Conservation (phyloP, 2,329 filamentous ascomycete species). For the Xylaria sp. region DNA sequence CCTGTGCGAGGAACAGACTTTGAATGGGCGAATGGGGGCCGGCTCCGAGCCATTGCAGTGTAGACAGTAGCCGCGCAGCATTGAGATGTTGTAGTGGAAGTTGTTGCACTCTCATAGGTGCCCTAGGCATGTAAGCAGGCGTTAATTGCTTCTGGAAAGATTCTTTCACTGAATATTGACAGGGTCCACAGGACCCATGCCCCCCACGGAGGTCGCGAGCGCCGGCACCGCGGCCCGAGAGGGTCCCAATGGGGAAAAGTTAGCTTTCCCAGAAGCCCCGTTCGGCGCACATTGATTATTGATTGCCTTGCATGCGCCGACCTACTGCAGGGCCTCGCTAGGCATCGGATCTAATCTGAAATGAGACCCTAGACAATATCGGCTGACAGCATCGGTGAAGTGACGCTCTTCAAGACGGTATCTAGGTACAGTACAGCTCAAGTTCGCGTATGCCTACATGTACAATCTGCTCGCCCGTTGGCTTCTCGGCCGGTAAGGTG, state of each 20-base stretch:
- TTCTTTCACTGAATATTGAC: slow-evolving; percentile 3
- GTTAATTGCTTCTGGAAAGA: neutral
- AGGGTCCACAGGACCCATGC: slow-evolving; percentile 2
- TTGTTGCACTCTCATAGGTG: too few species aligned
- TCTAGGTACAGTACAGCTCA: too few species aligned
- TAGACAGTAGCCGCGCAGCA: too few species aligned
- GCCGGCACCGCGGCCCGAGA: slow-evolving; percentile 23
- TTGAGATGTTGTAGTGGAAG: too few species aligned
- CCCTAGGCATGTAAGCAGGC: neutral
- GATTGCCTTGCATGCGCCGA: slow-evolving; percentile 5
- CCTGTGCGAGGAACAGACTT: too few species aligned
- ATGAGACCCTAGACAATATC: too few species aligned
- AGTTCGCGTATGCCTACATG: neutral
- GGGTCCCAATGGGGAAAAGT: slow-evolving; percentile 20
- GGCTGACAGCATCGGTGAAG: too few species aligned
- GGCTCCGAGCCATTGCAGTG: too few species aligned
- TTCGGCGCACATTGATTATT: slow-evolving; percentile 9
- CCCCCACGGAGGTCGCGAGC: slow-evolving; percentile 13
- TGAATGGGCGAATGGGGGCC: too few species aligned
- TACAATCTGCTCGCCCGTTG: neutral
- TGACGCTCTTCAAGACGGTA: too few species aligned
- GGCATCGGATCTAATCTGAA: too few species aligned
- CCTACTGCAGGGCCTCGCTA: too few species aligned
- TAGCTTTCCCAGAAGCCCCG: slow-evolving; percentile 19
- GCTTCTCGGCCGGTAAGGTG: slow-evolving; percentile 1